Conservation (phyloP, 805 yeast genomes). For the Wickerhamiella sergipiensis region DNA sequence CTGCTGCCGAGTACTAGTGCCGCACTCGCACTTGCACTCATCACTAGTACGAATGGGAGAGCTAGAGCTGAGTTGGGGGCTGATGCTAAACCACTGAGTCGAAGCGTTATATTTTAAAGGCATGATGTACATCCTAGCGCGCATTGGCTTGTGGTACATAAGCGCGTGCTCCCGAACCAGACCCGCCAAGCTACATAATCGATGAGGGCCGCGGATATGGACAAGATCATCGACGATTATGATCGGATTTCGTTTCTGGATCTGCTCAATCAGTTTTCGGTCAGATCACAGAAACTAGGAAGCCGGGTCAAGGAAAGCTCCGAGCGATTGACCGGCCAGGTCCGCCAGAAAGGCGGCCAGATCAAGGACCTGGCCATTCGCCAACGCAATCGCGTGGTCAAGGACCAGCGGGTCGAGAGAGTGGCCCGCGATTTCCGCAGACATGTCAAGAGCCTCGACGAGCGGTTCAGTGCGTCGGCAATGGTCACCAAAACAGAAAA, state of each 20-base stretch:
- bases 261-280: constrained; percentile 23
- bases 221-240: constrained; percentile 11
- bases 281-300: constrained; percentile 18
- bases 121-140: no score
- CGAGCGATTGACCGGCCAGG: constrained; percentile 5
- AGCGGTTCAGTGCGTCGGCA: constrained; percentile 10
- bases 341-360: constrained; percentile 4
- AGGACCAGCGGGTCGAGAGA: constrained; percentile 19
- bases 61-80: no score
- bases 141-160: no score
- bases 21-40: no score
- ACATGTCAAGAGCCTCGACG: constrained; percentile 23
- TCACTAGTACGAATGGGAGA: no score
- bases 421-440: constrained; percentile 16
- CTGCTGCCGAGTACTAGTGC: no score
- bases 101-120: no score
- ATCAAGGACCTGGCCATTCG: constrained; percentile 4
- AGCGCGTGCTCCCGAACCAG: no score
- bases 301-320: constrained; percentile 14
- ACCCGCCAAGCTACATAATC: background rate
- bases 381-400: constrained; percentile 2
- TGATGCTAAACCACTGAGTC: no score
- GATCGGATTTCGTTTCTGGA: constrained; percentile 23
- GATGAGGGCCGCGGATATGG: constrained; percentile 3
- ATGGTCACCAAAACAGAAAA: constrained; percentile 46